Evolutionary conservation across 306 rosid species (phyloP).

Genomic region (Vachellia collinsii): DNA sequence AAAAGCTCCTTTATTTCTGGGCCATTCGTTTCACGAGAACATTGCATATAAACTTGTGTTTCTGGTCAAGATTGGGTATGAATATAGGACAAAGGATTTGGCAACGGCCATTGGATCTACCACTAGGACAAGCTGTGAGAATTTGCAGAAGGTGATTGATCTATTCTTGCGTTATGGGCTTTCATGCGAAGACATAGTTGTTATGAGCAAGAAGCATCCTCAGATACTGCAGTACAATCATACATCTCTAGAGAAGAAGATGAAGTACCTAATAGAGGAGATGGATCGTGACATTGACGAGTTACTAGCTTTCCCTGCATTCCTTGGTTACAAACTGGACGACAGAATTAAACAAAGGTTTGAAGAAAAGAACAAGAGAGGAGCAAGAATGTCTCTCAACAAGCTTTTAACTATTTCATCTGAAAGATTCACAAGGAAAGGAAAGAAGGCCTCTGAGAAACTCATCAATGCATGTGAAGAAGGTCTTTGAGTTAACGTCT

Average conservation of each 20-base stretch:
- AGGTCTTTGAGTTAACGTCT: background rate
- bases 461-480: conserved; percentile 33
- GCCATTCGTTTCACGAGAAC: conserved; percentile 64
- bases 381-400: conserved; percentile 64
- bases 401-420: conserved; percentile 69
- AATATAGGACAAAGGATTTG: conserved; percentile 62
- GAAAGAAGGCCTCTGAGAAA: conserved; percentile 31
- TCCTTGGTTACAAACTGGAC: conserved; percentile 75
- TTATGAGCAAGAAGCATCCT: conserved; percentile 84
- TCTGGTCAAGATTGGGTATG: conserved; percentile 77
- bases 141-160: conserved; percentile 68
- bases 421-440: conserved; percentile 46
- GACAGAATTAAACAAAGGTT: conserved; percentile 78
- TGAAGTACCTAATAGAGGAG: conserved; percentile 69
- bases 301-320: conserved; percentile 73
- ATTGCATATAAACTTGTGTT: conserved; percentile 59
- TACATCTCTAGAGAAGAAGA: conserved; percentile 64
- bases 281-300: conserved; percentile 75
- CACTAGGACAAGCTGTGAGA: conserved; percentile 69
- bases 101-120: conserved; percentile 62
- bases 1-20: conserved; percentile 74
- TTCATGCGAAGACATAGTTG: conserved; percentile 58
- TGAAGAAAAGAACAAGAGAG: conserved; percentile 50
- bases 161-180: conserved; percentile 66
- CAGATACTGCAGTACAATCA: conserved; percentile 73